Base-by-base conservation (phyloP, 805 yeast species). In the Candida xiaguanensis region DNA sequence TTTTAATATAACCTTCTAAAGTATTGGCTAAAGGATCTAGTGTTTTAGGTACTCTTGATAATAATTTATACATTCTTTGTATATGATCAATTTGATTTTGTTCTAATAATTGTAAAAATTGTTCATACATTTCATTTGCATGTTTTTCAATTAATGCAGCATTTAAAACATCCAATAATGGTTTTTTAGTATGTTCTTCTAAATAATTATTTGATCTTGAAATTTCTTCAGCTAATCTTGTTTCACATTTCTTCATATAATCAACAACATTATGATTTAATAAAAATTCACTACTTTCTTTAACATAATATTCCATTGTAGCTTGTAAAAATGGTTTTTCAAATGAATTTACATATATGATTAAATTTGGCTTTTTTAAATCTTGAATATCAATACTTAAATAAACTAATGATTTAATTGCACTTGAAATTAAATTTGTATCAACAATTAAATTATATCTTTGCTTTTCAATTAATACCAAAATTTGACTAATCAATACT, bases 301-400 rank as follows among this genome's bases (percentile, higher is more conserved):
- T 68, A 16, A 70, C 65, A 62, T 86, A 88, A 56, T 80, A 87
- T 25, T 72, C 75, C 41, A 68, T 74, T 2, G 93, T 83, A 38
- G 78, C 81, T 17, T 75, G 78, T 47, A 93, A 70, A 57, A 88
- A 93, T 28, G 80, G 78, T 31, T 66, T 72, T 59, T 93, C 96
- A 54, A 91, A 93, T 50, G 75, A 75, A 41, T 80, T 80, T 47
- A 84, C 78, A 63, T 93, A 93, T 23, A 90, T 89, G 15, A 81
- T 74, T 53, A 90, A 70, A 55, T 86, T 88, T 38, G 87, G 78
- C 55, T 88, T 89, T 63, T 85, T 89, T 59, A 86, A 74, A 61
- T 89, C 97, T 56, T 84, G 89, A 42, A 80, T 81, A 57, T 93
- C 98, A 50, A 95, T 82, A 4, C 99, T 98, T 47, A 93, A 71